Conservation (phyloP, 441 rosid genomes). For the Daphne laureola region DNA sequence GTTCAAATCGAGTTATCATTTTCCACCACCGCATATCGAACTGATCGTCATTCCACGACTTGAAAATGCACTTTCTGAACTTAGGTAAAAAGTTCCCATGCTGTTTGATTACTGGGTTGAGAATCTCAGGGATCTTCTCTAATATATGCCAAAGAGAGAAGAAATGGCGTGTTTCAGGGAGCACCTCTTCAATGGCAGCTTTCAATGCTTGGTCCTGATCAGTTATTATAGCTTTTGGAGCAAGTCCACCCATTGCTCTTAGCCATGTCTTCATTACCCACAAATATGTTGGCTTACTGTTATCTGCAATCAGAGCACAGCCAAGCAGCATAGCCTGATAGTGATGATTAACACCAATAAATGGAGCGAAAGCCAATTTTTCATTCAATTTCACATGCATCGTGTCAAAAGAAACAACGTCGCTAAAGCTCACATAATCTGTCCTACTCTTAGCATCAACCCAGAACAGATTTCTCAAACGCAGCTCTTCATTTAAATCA, state of each 20-base stretch:
- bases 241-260: slow-evolving; percentile 32
- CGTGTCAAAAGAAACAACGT: slow-evolving; percentile 41
- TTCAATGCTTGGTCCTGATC: slow-evolving; percentile 34
- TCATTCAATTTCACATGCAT: slow-evolving; percentile 33
- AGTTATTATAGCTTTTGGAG: slow-evolving; percentile 39
- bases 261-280: slow-evolving; percentile 43
- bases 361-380: slow-evolving; percentile 33
- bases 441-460: slow-evolving; percentile 46
- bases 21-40: slow-evolving; percentile 38
- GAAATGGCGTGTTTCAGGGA: slow-evolving; percentile 32
- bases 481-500: slow-evolving; percentile 41
- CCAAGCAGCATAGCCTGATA: slow-evolving; percentile 39
- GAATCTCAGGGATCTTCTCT: slow-evolving; percentile 30
- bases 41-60: slow-evolving; percentile 37
- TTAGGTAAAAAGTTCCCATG: slow-evolving; percentile 29
- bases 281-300: slow-evolving; percentile 27
- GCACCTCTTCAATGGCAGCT: slow-evolving; percentile 31
- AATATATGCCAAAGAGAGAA: slow-evolving; percentile 37
- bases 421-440: slow-evolving; percentile 28
- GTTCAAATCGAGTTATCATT: slow-evolving; percentile 33
- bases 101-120: slow-evolving; percentile 24
- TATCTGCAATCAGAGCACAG: slow-evolving; percentile 37
- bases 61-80: slow-evolving; percentile 34
- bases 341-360: slow-evolving; percentile 40
- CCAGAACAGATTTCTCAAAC: slow-evolving; percentile 34